These are phyloP conservation scores for Cubamyces sp. DNA, from an alignment of 768 basidiomycete species.

Conservation along the genomic window DNA sequence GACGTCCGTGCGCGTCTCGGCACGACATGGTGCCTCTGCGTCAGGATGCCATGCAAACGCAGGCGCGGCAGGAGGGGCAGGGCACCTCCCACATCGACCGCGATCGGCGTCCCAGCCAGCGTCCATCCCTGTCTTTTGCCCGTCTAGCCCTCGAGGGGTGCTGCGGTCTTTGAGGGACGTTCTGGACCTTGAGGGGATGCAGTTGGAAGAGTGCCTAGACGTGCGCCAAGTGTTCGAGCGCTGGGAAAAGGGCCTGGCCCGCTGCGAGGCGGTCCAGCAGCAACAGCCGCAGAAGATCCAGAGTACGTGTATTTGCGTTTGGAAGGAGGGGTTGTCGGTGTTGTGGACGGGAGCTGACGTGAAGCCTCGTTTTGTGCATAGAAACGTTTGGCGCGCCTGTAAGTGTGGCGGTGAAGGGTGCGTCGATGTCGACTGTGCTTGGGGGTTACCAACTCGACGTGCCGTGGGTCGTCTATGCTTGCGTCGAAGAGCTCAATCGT, in stretches of 20 bases:
- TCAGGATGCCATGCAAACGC: background rate
- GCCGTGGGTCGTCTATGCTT: constrained; percentile 44
- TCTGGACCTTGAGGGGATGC: constrained; percentile 20
- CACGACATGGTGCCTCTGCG: background rate
- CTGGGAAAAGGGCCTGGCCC: constrained; percentile 16
- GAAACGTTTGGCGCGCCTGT: constrained; percentile 44
- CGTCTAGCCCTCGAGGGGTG: constrained; percentile 14
- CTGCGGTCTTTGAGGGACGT: constrained; percentile 14
- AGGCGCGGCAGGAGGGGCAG: too few species aligned
- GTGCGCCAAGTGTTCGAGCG: constrained; percentile 24
- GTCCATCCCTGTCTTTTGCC: constrained; percentile 19
- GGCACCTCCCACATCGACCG: constrained; percentile 10
- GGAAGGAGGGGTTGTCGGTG: background rate
- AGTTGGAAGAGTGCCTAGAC: constrained; percentile 29
- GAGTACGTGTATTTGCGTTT: constrained; percentile 10
- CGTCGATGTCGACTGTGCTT: constrained; percentile 39
- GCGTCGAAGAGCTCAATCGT: constrained; percentile 51
- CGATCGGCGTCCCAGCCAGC: constrained; percentile 20
- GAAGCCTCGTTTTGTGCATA: constrained; percentile 16
- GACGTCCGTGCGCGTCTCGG: constrained; percentile 16
- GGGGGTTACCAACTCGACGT: constrained; percentile 44
- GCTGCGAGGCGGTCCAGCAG: background rate
- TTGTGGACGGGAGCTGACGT: background rate
- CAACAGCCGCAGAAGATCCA: background rate
- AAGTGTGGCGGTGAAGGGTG: constrained; percentile 38